Evolutionary conservation across 257 asterid species (phyloP), one percentile per base, ranked within the genome.

Genomic region (Vinca minor): DNA sequence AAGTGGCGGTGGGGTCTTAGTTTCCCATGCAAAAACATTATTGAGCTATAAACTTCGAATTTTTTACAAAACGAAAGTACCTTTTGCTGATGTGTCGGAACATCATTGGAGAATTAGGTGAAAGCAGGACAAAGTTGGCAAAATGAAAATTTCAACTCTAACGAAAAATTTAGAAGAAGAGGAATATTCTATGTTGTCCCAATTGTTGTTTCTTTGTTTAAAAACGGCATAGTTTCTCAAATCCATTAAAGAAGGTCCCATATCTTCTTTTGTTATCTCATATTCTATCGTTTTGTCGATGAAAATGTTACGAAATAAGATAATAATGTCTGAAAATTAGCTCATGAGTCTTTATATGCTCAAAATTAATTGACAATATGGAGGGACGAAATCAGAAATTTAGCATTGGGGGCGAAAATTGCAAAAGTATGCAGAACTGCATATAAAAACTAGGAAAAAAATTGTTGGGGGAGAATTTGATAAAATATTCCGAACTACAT

Each of bases 1-100:
- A n/a, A 45, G 69, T 73, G 36, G 38, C 17, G 69, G 64, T 55
- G 63, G 59, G 64, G 6, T 26, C 59, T 17, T 8, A 38, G 8
- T 8, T 68, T 36, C 21, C 25, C 28, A 15, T 45, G 18, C 38
- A 34, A 66, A 59, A 3, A 38, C 14, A 41, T 8, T n/a, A n/a
- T 52, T 49, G 34, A 54, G 31, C 39, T 54, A 52, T 66, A 53
- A 31, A 54, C 14, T 53, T n/a, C 39, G n/a, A 18, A 31, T 38
- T n/a, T n/a, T n/a, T 4, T 14, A 11, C 8, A 48, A 59, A 50
- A 13, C 7, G 32, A 21, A 63, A 62, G 12, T 15, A 54, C 29
- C 42, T 21, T 69, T 28, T 20, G 31, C 48, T 28, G 36, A 53
- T 31, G 14, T 29, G 63, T 41, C 25, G 25, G 11, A 1, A 48